A percentile compares a stretch with the other conserved stretches of the same genome.
Conservation (phyloP, 2,329 filamentous ascomycete genomes). For the Periconia sp. region DNA sequence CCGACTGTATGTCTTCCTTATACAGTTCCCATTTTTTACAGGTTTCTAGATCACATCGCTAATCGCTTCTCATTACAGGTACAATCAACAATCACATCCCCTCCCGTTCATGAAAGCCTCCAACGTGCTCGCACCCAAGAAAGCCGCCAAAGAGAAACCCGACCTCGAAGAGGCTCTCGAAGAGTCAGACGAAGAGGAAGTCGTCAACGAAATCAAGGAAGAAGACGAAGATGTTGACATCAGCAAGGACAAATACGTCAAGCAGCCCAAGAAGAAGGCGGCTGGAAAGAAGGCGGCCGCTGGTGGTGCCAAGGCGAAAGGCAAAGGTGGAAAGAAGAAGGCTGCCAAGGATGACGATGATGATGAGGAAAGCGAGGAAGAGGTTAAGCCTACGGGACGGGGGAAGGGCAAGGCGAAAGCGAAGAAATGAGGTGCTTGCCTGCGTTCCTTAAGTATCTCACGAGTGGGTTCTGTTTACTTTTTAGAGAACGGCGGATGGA, state of each 20-base stretch:
- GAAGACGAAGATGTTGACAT: conserved; percentile 79
- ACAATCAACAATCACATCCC: conserved; percentile 84
- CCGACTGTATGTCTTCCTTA: conserved; percentile 65
- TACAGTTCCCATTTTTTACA: neutral
- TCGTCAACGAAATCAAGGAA: conserved; percentile 51
- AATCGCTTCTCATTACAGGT: conserved; percentile 54
- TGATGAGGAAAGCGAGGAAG: conserved; percentile 42
- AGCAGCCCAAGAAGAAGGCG: conserved; percentile 78
- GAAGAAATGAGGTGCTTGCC: conserved; percentile 5
- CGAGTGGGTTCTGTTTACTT: too few species aligned
- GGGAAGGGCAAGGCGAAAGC: conserved; percentile 51
- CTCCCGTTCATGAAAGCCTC: conserved; percentile 95
- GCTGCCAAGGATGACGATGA: conserved; percentile 33
- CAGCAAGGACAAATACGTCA: conserved; percentile 95
- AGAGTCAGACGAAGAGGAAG: conserved; percentile 72
- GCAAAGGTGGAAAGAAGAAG: conserved; percentile 37
- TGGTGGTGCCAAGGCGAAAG: conserved; percentile 47
- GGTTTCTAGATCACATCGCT: neutral
- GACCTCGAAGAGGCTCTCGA: conserved; percentile 97
- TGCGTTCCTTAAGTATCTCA: too few species aligned
- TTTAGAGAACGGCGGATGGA: too few species aligned
- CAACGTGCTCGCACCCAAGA: conserved; percentile 72
- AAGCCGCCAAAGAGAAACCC: conserved; percentile 72
- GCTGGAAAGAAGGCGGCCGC: conserved; percentile 46
- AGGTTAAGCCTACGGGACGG: conserved; percentile 53